Percentiles rank a stretch among this genome's conserved stretches.
Conservation (phyloP, 208 protist genomes). For the Perkinsela sp. region DNA sequence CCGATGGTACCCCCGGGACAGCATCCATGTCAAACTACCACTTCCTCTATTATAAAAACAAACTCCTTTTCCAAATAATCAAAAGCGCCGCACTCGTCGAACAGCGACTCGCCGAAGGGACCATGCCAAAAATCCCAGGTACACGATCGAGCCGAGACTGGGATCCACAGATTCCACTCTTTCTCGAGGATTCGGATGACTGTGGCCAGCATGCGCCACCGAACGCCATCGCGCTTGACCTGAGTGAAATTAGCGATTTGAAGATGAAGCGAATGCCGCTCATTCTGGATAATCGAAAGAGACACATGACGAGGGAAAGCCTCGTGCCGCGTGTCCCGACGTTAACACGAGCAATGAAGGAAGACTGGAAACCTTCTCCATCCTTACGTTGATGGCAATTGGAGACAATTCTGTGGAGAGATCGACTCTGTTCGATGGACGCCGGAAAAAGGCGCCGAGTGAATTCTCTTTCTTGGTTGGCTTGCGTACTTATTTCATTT, state of each 20-base stretch:
- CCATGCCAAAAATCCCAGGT: constrained; percentile 35
- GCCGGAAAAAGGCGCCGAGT: no score
- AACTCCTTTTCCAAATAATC: constrained; percentile 53
- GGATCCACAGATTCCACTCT: constrained; percentile 51
- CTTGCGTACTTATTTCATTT: no score
- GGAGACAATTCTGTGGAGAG: no score
- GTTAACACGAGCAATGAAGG: background rate
- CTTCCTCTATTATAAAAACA: constrained; percentile 51
- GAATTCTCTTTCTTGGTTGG: no score
- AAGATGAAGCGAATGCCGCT: background rate
- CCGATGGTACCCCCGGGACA: constrained; percentile 38
- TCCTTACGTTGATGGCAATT: no score
- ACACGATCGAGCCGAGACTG: constrained; percentile 45
- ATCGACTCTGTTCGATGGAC: no score
- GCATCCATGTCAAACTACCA: constrained; percentile 24
- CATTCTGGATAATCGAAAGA: background rate
- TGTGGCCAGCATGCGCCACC: constrained; percentile 7
- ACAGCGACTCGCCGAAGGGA: constrained; percentile 16
- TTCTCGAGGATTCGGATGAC: constrained; percentile 51
- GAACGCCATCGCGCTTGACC: background rate
- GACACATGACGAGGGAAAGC: background rate
- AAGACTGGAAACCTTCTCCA: background rate
- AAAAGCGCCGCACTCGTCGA: constrained; percentile 36
- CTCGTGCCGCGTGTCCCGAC: background rate
- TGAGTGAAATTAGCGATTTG: background rate